These are phyloP conservation scores for Periconia macrospinosa DNA, from an alignment of 2,329 filamentous ascomycete species.

Conservation along the genomic window DNA sequence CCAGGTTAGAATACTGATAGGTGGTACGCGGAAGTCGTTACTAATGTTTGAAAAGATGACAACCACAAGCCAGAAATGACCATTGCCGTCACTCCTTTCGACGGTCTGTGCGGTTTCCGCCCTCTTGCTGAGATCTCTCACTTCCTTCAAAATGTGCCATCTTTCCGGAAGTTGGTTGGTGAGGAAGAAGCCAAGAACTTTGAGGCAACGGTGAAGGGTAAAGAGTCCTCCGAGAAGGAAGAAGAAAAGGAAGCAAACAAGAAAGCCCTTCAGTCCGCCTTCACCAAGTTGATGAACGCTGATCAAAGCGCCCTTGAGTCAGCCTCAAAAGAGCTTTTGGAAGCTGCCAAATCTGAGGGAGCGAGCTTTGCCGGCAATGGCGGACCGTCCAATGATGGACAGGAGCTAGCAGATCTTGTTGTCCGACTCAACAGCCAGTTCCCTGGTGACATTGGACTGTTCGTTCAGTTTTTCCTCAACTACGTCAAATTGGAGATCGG, in stretches of 20 bases:
- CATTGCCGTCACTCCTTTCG: conserved; percentile 94
- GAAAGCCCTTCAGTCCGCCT: conserved; percentile 72
- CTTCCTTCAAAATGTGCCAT: conserved; percentile 70
- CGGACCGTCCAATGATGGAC: conserved; percentile 66
- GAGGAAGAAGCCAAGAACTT: conserved; percentile 52
- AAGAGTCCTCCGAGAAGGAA: conserved; percentile 53
- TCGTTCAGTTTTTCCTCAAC: conserved; percentile 97
- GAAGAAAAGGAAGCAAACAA: conserved; percentile 64
- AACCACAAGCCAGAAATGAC: conserved; percentile 99
- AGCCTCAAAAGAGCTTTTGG: conserved; percentile 69
- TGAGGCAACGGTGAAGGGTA: conserved; percentile 53
- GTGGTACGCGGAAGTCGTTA: too few relatives aligned
- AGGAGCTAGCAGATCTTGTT: conserved; percentile 76
- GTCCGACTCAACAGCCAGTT: conserved; percentile 79
- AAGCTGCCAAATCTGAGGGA: conserved; percentile 68
- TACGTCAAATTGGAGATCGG: conserved; percentile 85
- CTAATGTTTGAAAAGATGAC: conserved; percentile 60
- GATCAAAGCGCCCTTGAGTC: conserved; percentile 65
- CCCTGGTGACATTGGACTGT: conserved; percentile 83
- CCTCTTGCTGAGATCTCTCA: conserved; percentile 83
- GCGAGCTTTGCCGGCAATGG: conserved; percentile 75
- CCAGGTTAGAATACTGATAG: conserved; percentile 54
- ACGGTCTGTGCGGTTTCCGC: conserved; percentile 93
- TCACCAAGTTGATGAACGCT: conserved; percentile 79
- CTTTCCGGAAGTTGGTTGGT: conserved; percentile 51